Base-by-base conservation (phyloP, 2,329 filamentous ascomycete genomes). In the Cercospora sp. region DNA sequence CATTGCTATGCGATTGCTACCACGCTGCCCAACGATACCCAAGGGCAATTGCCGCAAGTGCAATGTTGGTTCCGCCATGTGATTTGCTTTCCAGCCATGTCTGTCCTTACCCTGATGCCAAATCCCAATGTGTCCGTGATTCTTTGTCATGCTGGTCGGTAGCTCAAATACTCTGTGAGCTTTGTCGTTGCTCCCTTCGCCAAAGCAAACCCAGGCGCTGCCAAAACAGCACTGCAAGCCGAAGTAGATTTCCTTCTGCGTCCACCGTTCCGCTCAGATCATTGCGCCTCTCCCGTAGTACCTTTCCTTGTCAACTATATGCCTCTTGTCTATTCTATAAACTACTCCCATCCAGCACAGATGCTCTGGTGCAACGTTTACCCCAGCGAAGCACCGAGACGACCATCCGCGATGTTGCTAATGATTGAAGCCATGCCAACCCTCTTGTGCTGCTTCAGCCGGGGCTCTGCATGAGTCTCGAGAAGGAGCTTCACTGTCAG, bases 31-130 rank as follows among this genome's bases (percentile, higher is more conserved):
- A 42, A n/a, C 16, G 36, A 3, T n/a, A 1, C 6, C 36, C 36
- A 0, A n/a, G 36, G 16, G 16, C 36, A 3, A 42, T 42, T n/a
- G 36, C 9, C 9, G 36, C 16, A 1, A 42, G 5, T 7, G 16
- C 5, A n/a, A n/a, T n/a, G 1, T 0, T n/a, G 13, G 0, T 3
- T 42, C 2, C 1, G 1, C 6, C 36, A n/a, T 2, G 7, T n/a
- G 16, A 42, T 42, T n/a, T n/a, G 36, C 3, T n/a, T 42, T 42
- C 5, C 36, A 42, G 1, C n/a, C 16, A 42, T 8, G 0, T 42
- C 36, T 42, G 16, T n/a, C 36, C 3, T 6, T 42, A 8, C 3
- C 16, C 1, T 42, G 6, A 8, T n/a, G 5, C 36, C 6, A 2
- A 3, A 0, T n/a, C 36, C 36, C 36, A n/a, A n/a, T 42, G 36